These are phyloP conservation scores for Russula foetens DNA, from an alignment of 768 basidiomycete genomes.

Conservation along the genomic window DNA sequence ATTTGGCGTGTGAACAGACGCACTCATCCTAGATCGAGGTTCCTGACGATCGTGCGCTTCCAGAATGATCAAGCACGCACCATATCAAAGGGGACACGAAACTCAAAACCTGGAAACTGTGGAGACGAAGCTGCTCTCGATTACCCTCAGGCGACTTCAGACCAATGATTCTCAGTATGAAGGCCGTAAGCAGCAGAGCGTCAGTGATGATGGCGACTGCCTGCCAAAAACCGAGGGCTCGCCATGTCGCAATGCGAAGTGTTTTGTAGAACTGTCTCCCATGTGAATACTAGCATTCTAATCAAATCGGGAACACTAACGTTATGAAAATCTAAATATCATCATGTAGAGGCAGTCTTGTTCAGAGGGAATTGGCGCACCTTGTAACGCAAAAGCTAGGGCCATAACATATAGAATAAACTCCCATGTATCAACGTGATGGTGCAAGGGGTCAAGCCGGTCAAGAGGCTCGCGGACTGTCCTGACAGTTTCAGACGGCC, in stretches of 20 bases:
- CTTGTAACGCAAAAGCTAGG: conserved; percentile 72
- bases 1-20: conserved; percentile 24
- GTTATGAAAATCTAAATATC: conserved; percentile 44
- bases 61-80: conserved; percentile 33
- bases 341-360: not conserved
- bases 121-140: conserved; percentile 37
- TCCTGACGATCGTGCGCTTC: not conserved
- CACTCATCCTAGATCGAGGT: conserved; percentile 62
- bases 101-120: conserved; percentile 84
- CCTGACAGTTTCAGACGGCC: conserved; percentile 1
- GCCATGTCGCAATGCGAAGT: conserved; percentile 67
- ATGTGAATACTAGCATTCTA: not conserved
- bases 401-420: conserved; percentile 70
- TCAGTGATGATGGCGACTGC: conserved; percentile 65
- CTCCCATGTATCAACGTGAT: conserved; percentile 73
- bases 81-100: conserved; percentile 85
- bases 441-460: conserved; percentile 46
- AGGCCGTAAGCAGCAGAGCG: conserved; percentile 62
- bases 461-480: conserved; percentile 74
- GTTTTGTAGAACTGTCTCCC: conserved; percentile 54
- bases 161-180: conserved; percentile 61
- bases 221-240: conserved; percentile 79
- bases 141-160: conserved; percentile 32
- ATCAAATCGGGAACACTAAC: conserved; percentile 27
- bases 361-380: conserved; percentile 32